Percentiles rank a stretch among this genome's conserved stretches.
Evolutionary conservation across 2,329 filamentous ascomycete species (phyloP).

Genomic region (Ceratocystis cacaofunesta): DNA sequence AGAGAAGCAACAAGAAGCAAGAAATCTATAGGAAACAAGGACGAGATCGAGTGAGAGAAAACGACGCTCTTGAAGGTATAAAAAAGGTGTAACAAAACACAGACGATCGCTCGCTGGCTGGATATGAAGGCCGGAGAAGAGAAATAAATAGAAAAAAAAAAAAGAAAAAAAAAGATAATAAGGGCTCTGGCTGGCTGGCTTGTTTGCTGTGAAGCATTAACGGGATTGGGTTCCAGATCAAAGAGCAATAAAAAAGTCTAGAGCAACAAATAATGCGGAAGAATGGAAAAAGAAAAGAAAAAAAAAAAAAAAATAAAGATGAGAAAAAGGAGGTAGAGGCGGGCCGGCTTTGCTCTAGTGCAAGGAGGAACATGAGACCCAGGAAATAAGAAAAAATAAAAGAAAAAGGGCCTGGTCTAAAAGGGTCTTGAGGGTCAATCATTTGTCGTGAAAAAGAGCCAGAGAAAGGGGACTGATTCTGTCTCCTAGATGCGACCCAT

Average conservation of each 20-base stretch:
- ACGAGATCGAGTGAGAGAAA: neutral
- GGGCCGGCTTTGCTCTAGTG: neutral
- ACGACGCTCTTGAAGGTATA: conserved; percentile 2
- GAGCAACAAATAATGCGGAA: neutral
- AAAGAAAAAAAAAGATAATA: neutral
- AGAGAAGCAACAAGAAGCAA: conserved; percentile 4
- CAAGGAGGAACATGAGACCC: neutral
- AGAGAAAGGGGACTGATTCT: neutral
- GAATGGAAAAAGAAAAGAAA: neutral
- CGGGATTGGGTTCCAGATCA: neutral
- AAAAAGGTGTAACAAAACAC: conserved; percentile 10
- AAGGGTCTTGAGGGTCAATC: neutral
- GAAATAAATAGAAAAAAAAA: neutral
- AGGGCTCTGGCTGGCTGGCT: conserved; percentile 2
- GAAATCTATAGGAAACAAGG: neutral
- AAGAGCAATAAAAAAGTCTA: conserved; percentile 8
- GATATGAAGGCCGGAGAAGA: conserved; percentile 4
- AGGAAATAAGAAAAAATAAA: neutral
- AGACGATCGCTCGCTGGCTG: conserved; percentile 6
- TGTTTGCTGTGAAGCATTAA: conserved; percentile 4
- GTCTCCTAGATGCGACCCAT: conserved; percentile 5
- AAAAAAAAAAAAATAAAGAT: neutral
- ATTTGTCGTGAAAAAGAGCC: too few species aligned
- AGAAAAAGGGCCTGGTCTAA: neutral
- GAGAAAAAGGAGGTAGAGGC: neutral